These are phyloP conservation scores for Excoecaria cochinchinensis DNA, from an alignment of 345 rosid species.

Conservation along the genomic window DNA sequence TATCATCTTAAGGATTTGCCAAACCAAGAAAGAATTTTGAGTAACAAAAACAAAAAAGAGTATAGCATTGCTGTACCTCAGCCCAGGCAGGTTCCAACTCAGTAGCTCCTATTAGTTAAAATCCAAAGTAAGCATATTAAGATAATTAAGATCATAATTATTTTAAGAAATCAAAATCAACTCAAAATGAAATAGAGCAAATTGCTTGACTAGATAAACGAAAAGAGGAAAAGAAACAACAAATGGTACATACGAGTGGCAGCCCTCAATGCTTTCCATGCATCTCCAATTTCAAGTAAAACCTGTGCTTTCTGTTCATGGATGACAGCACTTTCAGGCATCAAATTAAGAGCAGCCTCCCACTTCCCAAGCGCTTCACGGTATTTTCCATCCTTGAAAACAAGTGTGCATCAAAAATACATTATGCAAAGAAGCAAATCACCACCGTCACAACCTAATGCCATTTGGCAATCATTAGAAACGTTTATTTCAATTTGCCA, in stretches of 20 bases:
- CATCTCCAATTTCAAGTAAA: constrained; percentile 82
- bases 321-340: constrained; percentile 59
- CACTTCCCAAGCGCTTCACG: constrained; percentile 87
- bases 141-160: background rate
- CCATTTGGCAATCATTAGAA: background rate
- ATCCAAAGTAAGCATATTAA: constrained; percentile 14
- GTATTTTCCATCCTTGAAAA: constrained; percentile 72
- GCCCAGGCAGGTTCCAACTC: constrained; percentile 78
- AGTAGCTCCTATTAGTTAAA: constrained; percentile 62
- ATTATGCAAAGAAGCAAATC: background rate
- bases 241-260: constrained; percentile 52
- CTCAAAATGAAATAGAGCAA: background rate
- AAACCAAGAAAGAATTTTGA: background rate
- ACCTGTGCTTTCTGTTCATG: constrained; percentile 94
- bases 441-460: background rate
- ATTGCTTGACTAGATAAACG: background rate
- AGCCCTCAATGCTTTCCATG: constrained; percentile 80
- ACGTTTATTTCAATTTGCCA: background rate
- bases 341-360: constrained; percentile 77
- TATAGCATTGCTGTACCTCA: constrained; percentile 47
- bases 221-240: background rate
- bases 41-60: background rate
- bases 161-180: background rate
- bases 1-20: background rate
- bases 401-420: background rate